Evolutionary conservation across 2,329 filamentous ascomycete species (phyloP).

Genomic region (Rugonectria rugulosa): DNA sequence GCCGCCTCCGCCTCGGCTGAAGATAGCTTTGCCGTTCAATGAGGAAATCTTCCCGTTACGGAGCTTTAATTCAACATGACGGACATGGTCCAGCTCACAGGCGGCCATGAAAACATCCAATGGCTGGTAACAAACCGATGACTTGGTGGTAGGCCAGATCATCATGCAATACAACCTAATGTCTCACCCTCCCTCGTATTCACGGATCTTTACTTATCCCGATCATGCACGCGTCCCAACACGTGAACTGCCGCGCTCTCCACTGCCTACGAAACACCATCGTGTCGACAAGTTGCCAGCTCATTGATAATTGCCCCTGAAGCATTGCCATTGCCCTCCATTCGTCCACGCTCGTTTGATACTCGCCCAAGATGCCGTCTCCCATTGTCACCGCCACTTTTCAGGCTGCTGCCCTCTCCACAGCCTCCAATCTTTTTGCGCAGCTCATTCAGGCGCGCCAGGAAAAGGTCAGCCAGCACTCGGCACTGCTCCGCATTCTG

Average conservation of each 20-base stretch:
- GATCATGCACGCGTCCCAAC: conserved; percentile 2
- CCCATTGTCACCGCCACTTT: conserved; percentile 61
- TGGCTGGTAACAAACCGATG: too few species aligned
- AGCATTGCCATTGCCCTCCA: neutral
- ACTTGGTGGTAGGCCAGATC: too few species aligned
- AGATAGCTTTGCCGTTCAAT: too few species aligned
- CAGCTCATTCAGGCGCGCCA: conserved; percentile 61
- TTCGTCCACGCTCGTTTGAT: neutral
- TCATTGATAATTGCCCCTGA: too few species aligned
- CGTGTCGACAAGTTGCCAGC: neutral
- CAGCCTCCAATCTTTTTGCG: conserved; percentile 61
- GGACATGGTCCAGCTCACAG: too few species aligned
- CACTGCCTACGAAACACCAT: neutral
- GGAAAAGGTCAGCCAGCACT: conserved; percentile 51
- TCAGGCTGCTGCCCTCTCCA: conserved; percentile 60
- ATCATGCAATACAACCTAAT: neutral
- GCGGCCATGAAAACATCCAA: too few species aligned
- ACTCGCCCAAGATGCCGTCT: conserved; percentile 49
- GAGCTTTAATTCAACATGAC: too few species aligned
- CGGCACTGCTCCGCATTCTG: neutral
- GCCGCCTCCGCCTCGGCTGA: too few species aligned
- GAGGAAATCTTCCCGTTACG: too few species aligned
- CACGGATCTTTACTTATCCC: conserved; percentile 16
- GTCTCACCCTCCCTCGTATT: neutral
- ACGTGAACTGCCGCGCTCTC: conserved; percentile 4